A percentile compares a stretch with the other conserved stretches of the same genome.
These are phyloP conservation scores for Omphalotus olearius DNA, from an alignment of 1,284 basidiomycete species.

Conservation along the genomic window DNA sequence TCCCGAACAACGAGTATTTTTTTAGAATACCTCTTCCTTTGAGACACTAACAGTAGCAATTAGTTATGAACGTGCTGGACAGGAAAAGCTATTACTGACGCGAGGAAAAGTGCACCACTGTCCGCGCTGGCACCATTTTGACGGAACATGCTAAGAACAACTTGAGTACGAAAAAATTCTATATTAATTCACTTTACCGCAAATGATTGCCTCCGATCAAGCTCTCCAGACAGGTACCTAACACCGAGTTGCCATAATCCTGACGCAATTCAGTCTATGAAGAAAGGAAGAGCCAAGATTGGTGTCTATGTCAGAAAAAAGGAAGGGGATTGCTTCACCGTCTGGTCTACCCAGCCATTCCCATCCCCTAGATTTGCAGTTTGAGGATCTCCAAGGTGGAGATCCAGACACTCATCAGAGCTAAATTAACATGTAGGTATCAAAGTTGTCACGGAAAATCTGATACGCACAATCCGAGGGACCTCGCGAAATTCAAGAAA, in stretches of 20 bases:
- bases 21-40: conserved; percentile 42
- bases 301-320: background rate
- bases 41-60: conserved; percentile 41
- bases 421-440: conserved; percentile 31
- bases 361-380: conserved; percentile 26
- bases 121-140: conserved; percentile 56
- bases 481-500: conserved; percentile 52
- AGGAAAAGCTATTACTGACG: conserved; percentile 30
- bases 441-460: background rate
- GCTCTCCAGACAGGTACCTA: conserved; percentile 61
- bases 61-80: background rate
- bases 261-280: conserved; percentile 61
- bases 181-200: conserved; percentile 38
- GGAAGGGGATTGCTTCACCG: conserved; percentile 12
- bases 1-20: no score
- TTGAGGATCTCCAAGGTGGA: conserved; percentile 51
- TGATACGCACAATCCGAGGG: conserved; percentile 28
- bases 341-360: conserved; percentile 45
- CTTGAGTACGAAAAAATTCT: background rate
- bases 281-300: conserved; percentile 22
- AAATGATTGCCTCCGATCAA: conserved; percentile 61
- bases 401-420: conserved; percentile 59
- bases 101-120: conserved; percentile 60
- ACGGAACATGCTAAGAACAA: conserved; percentile 32
- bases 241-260: conserved; percentile 43